Conservation (phyloP, 768 basidiomycete genomes). For the Agaricus sinodeliciosus region DNA sequence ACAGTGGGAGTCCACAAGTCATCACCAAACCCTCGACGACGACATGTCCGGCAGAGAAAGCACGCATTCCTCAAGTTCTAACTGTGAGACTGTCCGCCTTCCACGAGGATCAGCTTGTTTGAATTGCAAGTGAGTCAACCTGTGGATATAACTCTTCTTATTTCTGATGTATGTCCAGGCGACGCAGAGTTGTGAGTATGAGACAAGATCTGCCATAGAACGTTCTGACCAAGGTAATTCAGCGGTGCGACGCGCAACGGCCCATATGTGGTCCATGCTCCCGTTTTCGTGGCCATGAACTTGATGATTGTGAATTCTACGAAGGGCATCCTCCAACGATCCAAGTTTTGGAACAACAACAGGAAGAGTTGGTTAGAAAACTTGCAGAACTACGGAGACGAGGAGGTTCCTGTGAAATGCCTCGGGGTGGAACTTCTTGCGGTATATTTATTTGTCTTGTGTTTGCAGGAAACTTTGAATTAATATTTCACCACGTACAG, state of each 20-base stretch:
- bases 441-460: neutral
- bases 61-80: slow-evolving; percentile 11
- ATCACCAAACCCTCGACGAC: neutral
- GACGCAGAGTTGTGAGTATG: slow-evolving; percentile 3
- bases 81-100: slow-evolving; percentile 14
- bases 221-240: neutral
- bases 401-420: neutral
- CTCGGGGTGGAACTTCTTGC: neutral
- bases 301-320: slow-evolving; percentile 53
- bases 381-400: slow-evolving; percentile 3
- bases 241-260: slow-evolving; percentile 49
- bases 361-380: slow-evolving; percentile 35
- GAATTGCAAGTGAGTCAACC: slow-evolving; percentile 38
- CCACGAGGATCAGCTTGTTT: slow-evolving; percentile 47
- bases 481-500: neutral
- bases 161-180: neutral
- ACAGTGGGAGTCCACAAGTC: neutral
- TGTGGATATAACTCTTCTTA: neutral
- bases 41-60: slow-evolving; percentile 5
- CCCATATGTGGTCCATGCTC: slow-evolving; percentile 48
- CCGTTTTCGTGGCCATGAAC: slow-evolving; percentile 25
- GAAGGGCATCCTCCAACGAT: slow-evolving; percentile 35
- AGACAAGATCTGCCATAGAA: neutral
- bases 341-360: slow-evolving; percentile 39
- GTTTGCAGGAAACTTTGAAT: no score